A percentile compares a stretch with the other conserved stretches of the same genome.
These are phyloP conservation scores for Agrostemma githago DNA, from an alignment of 148 eudicot genomes.

Conservation along the genomic window DNA sequence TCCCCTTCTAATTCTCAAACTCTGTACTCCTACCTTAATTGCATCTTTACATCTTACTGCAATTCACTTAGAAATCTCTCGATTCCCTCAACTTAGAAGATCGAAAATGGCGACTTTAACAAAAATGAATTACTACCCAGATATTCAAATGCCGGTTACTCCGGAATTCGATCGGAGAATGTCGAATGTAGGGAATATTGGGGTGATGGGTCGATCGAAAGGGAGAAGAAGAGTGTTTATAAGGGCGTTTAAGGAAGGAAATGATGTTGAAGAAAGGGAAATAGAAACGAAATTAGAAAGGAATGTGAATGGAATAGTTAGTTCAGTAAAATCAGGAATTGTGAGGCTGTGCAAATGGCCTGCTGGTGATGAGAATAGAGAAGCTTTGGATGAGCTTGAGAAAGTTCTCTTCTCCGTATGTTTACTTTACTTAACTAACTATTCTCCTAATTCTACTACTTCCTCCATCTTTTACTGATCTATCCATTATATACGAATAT, in stretches of 20 bases:
- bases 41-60: background rate
- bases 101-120: slow-evolving; percentile 45
- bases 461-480: background rate
- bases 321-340: slow-evolving; percentile 40
- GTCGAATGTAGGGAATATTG: slow-evolving; percentile 17
- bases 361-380: slow-evolving; percentile 35
- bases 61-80: background rate
- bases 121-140: slow-evolving; percentile 38
- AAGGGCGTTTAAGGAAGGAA: slow-evolving; percentile 55
- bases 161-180: slow-evolving; percentile 38
- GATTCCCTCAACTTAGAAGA: background rate
- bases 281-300: slow-evolving; percentile 5
- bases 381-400: slow-evolving; percentile 52
- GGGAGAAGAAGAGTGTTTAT: slow-evolving; percentile 25
- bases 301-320: slow-evolving; percentile 12
- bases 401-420: slow-evolving; percentile 50
- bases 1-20: background rate
- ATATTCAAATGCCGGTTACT: slow-evolving; percentile 27
- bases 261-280: slow-evolving; percentile 29
- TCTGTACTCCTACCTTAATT: background rate
- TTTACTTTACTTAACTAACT: background rate
- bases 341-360: slow-evolving; percentile 56
- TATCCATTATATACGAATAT: background rate
- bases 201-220: slow-evolving; percentile 25
- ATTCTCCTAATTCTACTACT: too few relatives aligned